phyloP scores from a whole-genome alignment of 1,139 yeast genomes.

The Chernovozyma aurita region DNA sequence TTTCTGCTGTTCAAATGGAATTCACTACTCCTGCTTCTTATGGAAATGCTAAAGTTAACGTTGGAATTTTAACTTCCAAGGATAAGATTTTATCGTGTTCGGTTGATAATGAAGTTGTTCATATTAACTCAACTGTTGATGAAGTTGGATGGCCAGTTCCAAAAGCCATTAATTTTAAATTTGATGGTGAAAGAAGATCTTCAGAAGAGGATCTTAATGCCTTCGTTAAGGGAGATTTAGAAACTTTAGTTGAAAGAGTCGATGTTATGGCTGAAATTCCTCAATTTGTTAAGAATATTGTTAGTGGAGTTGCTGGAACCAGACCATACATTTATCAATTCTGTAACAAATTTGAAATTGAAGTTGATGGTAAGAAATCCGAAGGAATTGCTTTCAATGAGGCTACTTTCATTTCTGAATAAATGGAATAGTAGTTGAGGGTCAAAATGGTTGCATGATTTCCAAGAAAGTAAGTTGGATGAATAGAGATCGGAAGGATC shows the following conservation, averaged over 20 bases:
- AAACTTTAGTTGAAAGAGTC: slow-evolving; percentile 72
- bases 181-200: slow-evolving; percentile 42
- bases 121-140: slow-evolving; percentile 56
- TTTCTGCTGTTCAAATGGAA: slow-evolving; percentile 85
- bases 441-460: too few species aligned
- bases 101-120: slow-evolving; percentile 60
- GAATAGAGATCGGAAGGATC: background rate
- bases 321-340: slow-evolving; percentile 93
- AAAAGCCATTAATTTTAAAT: slow-evolving; percentile 53
- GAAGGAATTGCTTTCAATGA: slow-evolving; percentile 81
- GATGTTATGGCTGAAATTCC: slow-evolving; percentile 99
- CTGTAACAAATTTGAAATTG: slow-evolving; percentile 50
- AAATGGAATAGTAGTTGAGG: too few species aligned
- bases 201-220: slow-evolving; percentile 28
- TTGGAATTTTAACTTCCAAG: slow-evolving; percentile 69
- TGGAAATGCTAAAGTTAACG: slow-evolving; percentile 73
- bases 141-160: slow-evolving; percentile 95
- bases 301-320: slow-evolving; percentile 91
- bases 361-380: slow-evolving; percentile 26
- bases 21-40: slow-evolving; percentile 91
- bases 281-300: slow-evolving; percentile 86
- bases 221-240: slow-evolving; percentile 50
- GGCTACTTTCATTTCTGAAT: slow-evolving; percentile 69
- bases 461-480: background rate
- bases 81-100: slow-evolving; percentile 65